Percentiles rank a stretch among this genome's conserved stretches.
Evolutionary conservation across 1,139 yeast genomes (phyloP).

Genomic region (Lodderomyces elongisporus): DNA sequence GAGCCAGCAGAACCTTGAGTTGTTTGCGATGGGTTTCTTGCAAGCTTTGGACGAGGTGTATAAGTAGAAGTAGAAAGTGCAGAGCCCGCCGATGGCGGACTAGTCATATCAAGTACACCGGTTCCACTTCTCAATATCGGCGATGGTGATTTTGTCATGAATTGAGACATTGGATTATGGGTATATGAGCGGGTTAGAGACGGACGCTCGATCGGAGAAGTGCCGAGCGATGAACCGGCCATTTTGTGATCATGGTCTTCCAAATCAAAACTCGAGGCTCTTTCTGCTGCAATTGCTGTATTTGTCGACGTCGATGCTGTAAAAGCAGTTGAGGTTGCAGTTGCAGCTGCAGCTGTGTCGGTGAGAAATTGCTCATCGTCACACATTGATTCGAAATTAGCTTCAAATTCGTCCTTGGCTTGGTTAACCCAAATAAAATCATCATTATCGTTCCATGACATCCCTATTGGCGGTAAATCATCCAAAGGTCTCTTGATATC

Average conservation of each 20-base stretch:
- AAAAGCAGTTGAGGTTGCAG: no score
- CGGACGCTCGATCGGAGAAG: slow-evolving; percentile 25
- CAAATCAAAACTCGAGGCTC: slow-evolving; percentile 6
- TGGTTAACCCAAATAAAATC: slow-evolving; percentile 53
- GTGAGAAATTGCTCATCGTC: slow-evolving; percentile 5
- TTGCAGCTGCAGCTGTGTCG: not conserved
- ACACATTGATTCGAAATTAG: slow-evolving; percentile 3
- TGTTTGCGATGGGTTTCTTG: slow-evolving; percentile 32
- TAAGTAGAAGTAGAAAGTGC: slow-evolving; percentile 3
- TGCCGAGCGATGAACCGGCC: slow-evolving; percentile 17
- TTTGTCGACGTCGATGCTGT: no score
- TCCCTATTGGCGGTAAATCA: slow-evolving; percentile 46
- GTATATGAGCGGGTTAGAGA: slow-evolving; percentile 20
- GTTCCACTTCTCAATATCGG: slow-evolving; percentile 13
- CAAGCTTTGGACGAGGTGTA: slow-evolving; percentile 22
- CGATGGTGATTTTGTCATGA: slow-evolving; percentile 15
- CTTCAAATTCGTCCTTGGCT: slow-evolving; percentile 40
- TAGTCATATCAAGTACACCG: no score
- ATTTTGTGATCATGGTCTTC: slow-evolving; percentile 4
- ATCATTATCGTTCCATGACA: slow-evolving; percentile 50
- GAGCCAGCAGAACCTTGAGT: slow-evolving; percentile 34
- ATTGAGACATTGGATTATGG: slow-evolving; percentile 14
- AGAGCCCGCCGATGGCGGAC: slow-evolving; percentile 3
- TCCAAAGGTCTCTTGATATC: slow-evolving; percentile 49
- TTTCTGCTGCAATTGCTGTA: slow-evolving; percentile 1